phyloP scores from a whole-genome alignment of 1,139 yeast genomes.

The Hansenula sp. region DNA sequence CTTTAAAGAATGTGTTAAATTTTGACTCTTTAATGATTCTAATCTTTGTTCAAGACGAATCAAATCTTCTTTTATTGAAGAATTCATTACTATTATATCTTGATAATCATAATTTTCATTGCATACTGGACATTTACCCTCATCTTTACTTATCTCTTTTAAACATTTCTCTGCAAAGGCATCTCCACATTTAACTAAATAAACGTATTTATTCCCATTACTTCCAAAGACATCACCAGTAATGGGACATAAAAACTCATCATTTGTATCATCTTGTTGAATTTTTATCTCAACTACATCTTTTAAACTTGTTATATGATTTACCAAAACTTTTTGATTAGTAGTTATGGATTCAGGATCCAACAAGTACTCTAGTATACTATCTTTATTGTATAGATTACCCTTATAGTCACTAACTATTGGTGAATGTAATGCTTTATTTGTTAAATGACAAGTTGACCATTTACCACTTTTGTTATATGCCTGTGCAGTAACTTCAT shows the following conservation, averaged over 20 bases:
- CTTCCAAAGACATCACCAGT: constrained; percentile 34
- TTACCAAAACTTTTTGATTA: constrained; percentile 26
- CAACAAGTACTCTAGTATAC: constrained; percentile 54
- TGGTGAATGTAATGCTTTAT: constrained; percentile 37
- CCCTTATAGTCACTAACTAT: constrained; percentile 75
- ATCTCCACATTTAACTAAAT: constrained; percentile 53
- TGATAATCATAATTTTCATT: constrained; percentile 24
- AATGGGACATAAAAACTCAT: constrained; percentile 49
- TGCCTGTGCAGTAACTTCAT: constrained; percentile 5
- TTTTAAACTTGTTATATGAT: constrained; percentile 42
- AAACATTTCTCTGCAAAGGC: constrained; percentile 39
- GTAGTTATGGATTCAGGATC: constrained; percentile 27
- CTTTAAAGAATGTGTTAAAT: constrained; percentile 47
- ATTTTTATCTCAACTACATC: constrained; percentile 47
- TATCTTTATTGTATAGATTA: constrained; percentile 62
- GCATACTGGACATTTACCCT: constrained; percentile 38
- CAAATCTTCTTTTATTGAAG: constrained; percentile 25
- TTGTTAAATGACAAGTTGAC: constrained; percentile 41
- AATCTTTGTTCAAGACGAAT: constrained; percentile 32
- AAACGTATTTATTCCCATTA: constrained; percentile 35
- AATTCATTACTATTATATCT: constrained; percentile 36
- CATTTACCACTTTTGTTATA: constrained; percentile 24
- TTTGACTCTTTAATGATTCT: constrained; percentile 26
- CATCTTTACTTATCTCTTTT: constrained; percentile 18
- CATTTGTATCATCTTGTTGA: constrained; percentile 19